Conservation (phyloP, 164 flowering plant species). For the Cinnamomum chago region DNA sequence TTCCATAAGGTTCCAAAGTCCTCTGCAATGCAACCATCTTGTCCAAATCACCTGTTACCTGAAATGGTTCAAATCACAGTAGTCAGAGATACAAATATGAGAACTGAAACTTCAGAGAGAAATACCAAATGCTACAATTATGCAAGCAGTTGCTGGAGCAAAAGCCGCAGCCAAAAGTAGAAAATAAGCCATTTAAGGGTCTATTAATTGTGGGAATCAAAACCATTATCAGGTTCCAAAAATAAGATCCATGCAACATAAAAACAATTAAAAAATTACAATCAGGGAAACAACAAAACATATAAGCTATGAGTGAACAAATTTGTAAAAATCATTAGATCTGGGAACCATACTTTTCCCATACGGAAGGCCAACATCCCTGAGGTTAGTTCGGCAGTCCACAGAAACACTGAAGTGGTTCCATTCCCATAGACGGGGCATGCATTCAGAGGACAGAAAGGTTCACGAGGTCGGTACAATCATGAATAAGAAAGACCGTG, state of each 20-base stretch:
- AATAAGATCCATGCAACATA: too few relatives aligned
- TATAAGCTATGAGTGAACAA: too few relatives aligned
- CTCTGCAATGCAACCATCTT: constrained; percentile 98
- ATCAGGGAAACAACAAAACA: too few relatives aligned
- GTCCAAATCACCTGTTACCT: constrained; percentile 93
- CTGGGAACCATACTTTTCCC: too few relatives aligned
- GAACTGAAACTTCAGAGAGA: background rate
- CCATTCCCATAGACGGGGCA: too few relatives aligned
- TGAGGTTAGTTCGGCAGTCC: too few relatives aligned
- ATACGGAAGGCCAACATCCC: too few relatives aligned
- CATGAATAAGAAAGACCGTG: background rate
- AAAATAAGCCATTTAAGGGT: background rate
- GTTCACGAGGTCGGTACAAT: background rate
- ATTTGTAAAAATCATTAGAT: too few relatives aligned
- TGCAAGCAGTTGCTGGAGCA: background rate
- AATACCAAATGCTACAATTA: background rate
- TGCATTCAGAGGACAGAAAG: background rate
- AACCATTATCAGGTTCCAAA: background rate
- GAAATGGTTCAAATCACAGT: constrained; percentile 10
- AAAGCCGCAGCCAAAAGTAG: background rate
- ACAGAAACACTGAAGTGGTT: too few relatives aligned
- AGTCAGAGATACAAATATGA: background rate
- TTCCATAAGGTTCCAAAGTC: constrained; percentile 89
- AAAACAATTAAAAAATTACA: too few relatives aligned
- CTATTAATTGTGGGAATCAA: background rate